Evolutionary conservation across 805 yeast species (phyloP), one percentile per base, ranked within the genome.

Genomic region (Candida pseudoglaebosa): DNA sequence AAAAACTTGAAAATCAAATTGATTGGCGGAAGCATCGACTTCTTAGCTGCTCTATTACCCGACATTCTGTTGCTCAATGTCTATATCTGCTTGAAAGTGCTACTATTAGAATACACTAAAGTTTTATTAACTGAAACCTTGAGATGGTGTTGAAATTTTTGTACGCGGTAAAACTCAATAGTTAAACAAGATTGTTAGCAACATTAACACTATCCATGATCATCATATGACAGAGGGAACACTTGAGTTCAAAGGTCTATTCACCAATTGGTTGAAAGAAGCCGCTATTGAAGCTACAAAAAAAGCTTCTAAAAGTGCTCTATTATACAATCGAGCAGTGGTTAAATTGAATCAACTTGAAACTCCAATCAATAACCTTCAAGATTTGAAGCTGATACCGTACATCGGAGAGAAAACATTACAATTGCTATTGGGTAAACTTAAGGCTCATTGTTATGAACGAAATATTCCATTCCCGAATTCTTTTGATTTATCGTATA

Each of bases 1-100:
- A 91, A 72, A 55, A 78, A 84, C 59, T 84, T 83, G 71, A 90
- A 93, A 35, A 93, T 77, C 55, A 89, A 78, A 60, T 89, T 90
- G 64, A 93, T 88, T 14, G 99, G 99, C 39, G 96, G 96, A 36
- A 89, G 75, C 68, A 80, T 75, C 19, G 62, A 45, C 45, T 57
- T 56, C 46, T 61, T 64, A 10, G 29, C 21, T 7, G 28, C 17
- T 33, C 34, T 21, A 8, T 13, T 34, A 12, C 30, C 32, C 3
- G 48, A 41, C 42, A 38, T 38, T 9, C 6, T 31, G 18, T 29
- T 14, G 13, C 15, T 7, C 6, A 13, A 8, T 26, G 30, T 26
- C 6, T 17, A 13, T 29, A 29, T 8, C 12, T 26, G 29, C 13
- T 26, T 9, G n/a, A n/a, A n/a, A n/a, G n/a, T n/a, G n/a, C n/a